These are phyloP conservation scores for Agrocybe pediades DNA, from an alignment of 768 basidiomycete genomes.

Conservation along the genomic window DNA sequence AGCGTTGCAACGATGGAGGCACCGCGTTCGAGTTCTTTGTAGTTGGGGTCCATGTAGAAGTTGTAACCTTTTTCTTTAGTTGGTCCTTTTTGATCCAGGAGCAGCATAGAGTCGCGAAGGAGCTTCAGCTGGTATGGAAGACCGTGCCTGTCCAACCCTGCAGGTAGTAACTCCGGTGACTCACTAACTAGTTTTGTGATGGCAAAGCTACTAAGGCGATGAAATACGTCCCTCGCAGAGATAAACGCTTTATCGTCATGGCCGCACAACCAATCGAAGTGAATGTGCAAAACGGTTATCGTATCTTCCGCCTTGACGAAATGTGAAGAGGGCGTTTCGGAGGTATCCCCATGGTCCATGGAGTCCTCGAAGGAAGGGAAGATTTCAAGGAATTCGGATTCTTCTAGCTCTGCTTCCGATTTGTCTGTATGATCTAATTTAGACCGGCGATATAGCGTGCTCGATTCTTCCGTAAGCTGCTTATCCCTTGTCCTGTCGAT, in stretches of 20 bases:
- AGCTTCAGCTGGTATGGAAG: conserved; percentile 52
- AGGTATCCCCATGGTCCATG: conserved; percentile 31
- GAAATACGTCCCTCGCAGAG: conserved; percentile 24
- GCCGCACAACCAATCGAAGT: conserved; percentile 37
- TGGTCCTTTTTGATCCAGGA: conserved; percentile 12
- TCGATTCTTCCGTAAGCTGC: conserved; percentile 61
- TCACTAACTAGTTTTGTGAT: conserved; percentile 34
- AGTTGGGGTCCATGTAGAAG: conserved; percentile 83
- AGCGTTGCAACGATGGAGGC: conserved; percentile 52
- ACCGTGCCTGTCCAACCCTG: conserved; percentile 52
- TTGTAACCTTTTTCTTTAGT: conserved; percentile 44
- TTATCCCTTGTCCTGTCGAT: conserved; percentile 74
- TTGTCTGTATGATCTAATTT: conserved; percentile 51
- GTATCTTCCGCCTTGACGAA: conserved; percentile 37
- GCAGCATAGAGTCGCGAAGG: conserved; percentile 36
- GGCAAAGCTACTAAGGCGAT: conserved; percentile 30
- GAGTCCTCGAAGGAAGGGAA: conserved; percentile 85
- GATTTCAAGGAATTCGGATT: conserved; percentile 77
- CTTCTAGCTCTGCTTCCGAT: conserved; percentile 77
- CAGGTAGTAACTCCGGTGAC: conserved; percentile 31
- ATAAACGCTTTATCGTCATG: neutral
- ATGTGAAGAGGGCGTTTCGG: conserved; percentile 12
- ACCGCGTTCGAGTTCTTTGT: conserved; percentile 68
- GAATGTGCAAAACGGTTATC: conserved; percentile 45
- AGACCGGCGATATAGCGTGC: conserved; percentile 76